Evolutionary conservation across 2,329 filamentous ascomycete genomes (phyloP).

Genomic region (Pyrenophora tritici-repentis): DNA sequence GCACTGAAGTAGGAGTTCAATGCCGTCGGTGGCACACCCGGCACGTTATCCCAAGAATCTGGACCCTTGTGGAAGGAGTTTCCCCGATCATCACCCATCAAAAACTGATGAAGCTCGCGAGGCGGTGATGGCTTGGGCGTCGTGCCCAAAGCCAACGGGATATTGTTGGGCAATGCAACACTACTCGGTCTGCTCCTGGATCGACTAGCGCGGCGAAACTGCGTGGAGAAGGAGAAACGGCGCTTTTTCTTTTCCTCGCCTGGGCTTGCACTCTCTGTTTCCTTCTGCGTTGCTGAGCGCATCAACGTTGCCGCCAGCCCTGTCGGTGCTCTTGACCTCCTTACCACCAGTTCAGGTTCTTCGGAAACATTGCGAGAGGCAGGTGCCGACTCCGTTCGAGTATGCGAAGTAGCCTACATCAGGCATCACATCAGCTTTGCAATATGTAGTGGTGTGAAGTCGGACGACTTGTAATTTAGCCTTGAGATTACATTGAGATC

Average conservation of each 20-base stretch:
- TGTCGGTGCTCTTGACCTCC: constrained; percentile 20
- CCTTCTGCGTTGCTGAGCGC: constrained; percentile 15
- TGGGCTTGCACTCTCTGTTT: constrained; percentile 14
- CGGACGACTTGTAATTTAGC: constrained; percentile 3
- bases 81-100: constrained; percentile 24
- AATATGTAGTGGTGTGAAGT: constrained; percentile 11
- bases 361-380: constrained; percentile 40
- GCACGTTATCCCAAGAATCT: constrained; percentile 30
- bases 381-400: constrained; percentile 31
- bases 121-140: constrained; percentile 30
- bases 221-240: constrained; percentile 40
- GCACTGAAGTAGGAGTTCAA: constrained; percentile 15
- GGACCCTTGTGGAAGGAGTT: constrained; percentile 38
- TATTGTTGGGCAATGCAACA: constrained; percentile 30
- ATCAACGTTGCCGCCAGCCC: constrained; percentile 13
- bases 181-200: constrained; percentile 40
- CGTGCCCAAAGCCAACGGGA: constrained; percentile 11
- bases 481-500: constrained; percentile 36
- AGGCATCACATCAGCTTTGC: constrained; percentile 46
- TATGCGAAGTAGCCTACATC: constrained; percentile 33
- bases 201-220: constrained; percentile 42
- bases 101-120: constrained; percentile 27
- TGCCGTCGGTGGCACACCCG: constrained; percentile 14
- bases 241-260: constrained; percentile 35
- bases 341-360: constrained; percentile 34